Evolutionary conservation across 2,329 filamentous ascomycete genomes (phyloP).

Genomic region (Alternaria postmessia): DNA sequence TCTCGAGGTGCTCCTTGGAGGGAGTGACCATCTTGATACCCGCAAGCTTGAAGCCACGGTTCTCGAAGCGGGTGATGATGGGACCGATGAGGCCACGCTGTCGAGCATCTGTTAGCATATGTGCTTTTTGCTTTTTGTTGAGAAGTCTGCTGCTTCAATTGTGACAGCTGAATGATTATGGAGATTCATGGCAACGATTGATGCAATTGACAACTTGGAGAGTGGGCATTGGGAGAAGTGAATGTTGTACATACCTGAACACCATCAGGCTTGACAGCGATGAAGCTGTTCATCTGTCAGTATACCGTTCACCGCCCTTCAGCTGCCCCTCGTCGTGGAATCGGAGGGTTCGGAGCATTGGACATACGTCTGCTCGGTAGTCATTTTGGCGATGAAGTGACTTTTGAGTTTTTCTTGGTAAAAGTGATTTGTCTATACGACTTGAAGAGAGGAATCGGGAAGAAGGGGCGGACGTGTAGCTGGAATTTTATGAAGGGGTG

Average conservation of each 20-base stretch:
- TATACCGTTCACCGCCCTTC: constrained; percentile 31
- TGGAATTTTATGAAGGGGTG: constrained; percentile 40
- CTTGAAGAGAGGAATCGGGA: constrained; percentile 43
- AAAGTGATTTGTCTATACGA: constrained; percentile 57
- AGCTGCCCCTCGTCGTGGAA: not conserved
- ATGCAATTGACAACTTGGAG: not conserved
- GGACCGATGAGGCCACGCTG: constrained; percentile 96
- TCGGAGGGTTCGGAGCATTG: not conserved
- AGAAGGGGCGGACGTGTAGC: constrained; percentile 26
- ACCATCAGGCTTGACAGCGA: constrained; percentile 99
- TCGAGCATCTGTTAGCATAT: constrained; percentile 17
- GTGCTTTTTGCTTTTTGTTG: constrained; percentile 10
- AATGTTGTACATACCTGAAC: constrained; percentile 77
- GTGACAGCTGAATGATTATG: not conserved
- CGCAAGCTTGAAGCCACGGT: constrained; percentile 97
- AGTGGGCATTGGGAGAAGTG: no score
- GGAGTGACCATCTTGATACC: constrained; percentile 95
- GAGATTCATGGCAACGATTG: not conserved
- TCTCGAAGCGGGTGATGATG: constrained; percentile 98
- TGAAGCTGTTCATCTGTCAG: constrained; percentile 75
- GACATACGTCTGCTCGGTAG: constrained; percentile 87
- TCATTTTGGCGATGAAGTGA: constrained; percentile 53
- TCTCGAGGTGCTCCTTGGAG: constrained; percentile 93
- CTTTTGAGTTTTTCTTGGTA: constrained; percentile 48
- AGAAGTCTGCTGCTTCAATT: not conserved